Evolutionary conservation across 2,329 filamentous ascomycete species (phyloP), one percentile per base, ranked within the genome.

Genomic region (Colletotrichum magnum): DNA sequence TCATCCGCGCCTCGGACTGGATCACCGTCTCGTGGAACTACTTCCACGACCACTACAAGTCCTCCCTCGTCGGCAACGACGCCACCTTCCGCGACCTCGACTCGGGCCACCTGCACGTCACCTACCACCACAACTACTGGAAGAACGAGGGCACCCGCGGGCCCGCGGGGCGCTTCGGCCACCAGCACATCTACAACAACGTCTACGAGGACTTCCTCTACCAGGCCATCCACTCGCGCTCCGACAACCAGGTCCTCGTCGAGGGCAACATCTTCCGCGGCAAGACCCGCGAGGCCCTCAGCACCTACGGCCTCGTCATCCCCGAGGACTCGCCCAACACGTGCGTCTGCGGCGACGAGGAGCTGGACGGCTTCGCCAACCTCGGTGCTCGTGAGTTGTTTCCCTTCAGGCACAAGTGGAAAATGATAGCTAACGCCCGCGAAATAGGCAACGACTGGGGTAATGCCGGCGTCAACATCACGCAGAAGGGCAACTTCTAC

Each of bases 291-390:
- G 84, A 86, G 69, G 85, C 87, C 0, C 74, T 88, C 26, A 86
- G 81, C 72, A 87, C 86, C 0, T 87, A 88, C 59, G 86, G 86
- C 0, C 77, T 87, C 0, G 86, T 88, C 1, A 85, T 88, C n/a
- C 87, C 87, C 0, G 79, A 82, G 53, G 86, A 88, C 68, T 85
- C 83, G 51, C 86, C 86, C 0, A 88, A 88, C 68, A 88, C 85
- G 0, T 83, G 82, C 68, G 79, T 82, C 1, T 86, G 85, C 12
- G 86, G 86, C 1, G 87, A 88, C 56, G 82, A 82, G 72, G 86
- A 88, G 73, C 77, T 87, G 28, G 86, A 88, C 71, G 86, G 86
- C 0, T 88, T 80, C 73, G 86, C 84, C 4, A 88, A 88, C 68
- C 76, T 87, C 16, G 86, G 86, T 26, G 83, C 85, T 3, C 80